Evolutionary conservation across 129 eudicot genomes (phyloP), one percentile per base, ranked within the genome.

Genomic region (Flaveria ramosissima): DNA sequence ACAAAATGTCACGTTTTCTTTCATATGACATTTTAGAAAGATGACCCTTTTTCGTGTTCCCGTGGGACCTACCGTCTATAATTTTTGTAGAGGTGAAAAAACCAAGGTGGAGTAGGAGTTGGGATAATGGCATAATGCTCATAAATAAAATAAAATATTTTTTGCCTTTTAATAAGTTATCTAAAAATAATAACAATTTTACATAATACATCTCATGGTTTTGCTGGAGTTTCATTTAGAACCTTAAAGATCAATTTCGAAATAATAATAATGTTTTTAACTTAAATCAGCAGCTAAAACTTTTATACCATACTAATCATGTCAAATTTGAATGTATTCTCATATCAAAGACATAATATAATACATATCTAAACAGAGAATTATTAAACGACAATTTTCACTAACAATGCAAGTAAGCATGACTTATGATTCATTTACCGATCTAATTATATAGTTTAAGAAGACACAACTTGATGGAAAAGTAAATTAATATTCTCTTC

Each of bases 81-180:
- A 77, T 5, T 53, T 77, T 27, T 61, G 68, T 61, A 79, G 78
- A 71, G 83, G 78, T 63, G 78, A 79, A 72, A 61, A 72, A 62
- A 62, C 78, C 83, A 27, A 79, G 78, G 68, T 7, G 56, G 64
- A 63, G 27, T 6, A 53, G 67, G 27, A 21, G 11, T 62, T n/a
- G 73, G 55, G 64, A 78, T 78, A 62, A 45, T 27, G 76, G 32
- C 20, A 62, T 60, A 71, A 45, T 27, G 76, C 47, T n/a, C 20
- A 62, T 47, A 71, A 14, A 78, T 71, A 17, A 72, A 32, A 62
- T 79, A 63, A 72, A 30, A 71, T 71, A 48, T 71, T 9, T 13
- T 27, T 32, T 56, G 9, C 4, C 56, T 26, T 65, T 65, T 50
- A 30, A 48, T 26, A 0, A 57, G 23, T 27, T 69, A 69, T 9